These are phyloP conservation scores for Aspergillus sparsus DNA, from an alignment of 495 filamentous ascomycete genomes.

Conservation along the genomic window DNA sequence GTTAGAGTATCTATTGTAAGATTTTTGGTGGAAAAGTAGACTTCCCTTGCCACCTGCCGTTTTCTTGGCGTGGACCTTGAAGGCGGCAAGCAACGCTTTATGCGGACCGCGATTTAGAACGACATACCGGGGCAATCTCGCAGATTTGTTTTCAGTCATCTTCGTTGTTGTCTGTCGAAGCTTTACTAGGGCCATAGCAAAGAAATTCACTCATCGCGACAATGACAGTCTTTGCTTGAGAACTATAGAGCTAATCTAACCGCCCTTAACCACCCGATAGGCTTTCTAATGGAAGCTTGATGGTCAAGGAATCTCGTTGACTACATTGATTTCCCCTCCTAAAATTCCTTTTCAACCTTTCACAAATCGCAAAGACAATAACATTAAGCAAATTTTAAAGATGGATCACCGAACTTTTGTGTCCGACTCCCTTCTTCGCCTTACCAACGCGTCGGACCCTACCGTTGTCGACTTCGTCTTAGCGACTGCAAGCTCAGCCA, in stretches of 20 bases:
- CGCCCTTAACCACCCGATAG: not conserved
- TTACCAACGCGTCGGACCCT: conserved; percentile 61
- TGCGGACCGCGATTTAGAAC: not conserved
- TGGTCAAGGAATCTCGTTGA: no score
- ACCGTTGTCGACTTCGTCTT: conserved; percentile 64
- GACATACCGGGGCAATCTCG: not conserved
- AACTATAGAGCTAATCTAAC: not conserved
- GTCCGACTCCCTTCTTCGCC: conserved; percentile 49
- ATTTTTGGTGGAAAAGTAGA: not conserved
- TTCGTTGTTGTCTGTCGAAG: not conserved
- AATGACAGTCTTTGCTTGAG: conserved; percentile 2
- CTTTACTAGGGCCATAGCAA: not conserved
- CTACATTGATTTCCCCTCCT: no score
- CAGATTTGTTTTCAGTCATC: not conserved
- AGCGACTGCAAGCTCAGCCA: conserved; percentile 57
- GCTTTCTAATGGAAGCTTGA: no score
- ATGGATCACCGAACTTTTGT: conserved; percentile 50
- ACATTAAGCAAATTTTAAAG: not conserved
- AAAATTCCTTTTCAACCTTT: not conserved
- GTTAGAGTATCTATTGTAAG: not conserved
- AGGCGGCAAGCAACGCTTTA: conserved; percentile 9
- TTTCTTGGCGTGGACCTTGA: conserved; percentile 22
- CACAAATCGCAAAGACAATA: not conserved
- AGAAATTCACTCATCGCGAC: not conserved
- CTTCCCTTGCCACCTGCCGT: conserved; percentile 12